Evolutionary conservation across 2,329 filamentous ascomycete species (phyloP), one percentile per base, ranked within the genome.

Genomic region (Clonostachys byssicola): DNA sequence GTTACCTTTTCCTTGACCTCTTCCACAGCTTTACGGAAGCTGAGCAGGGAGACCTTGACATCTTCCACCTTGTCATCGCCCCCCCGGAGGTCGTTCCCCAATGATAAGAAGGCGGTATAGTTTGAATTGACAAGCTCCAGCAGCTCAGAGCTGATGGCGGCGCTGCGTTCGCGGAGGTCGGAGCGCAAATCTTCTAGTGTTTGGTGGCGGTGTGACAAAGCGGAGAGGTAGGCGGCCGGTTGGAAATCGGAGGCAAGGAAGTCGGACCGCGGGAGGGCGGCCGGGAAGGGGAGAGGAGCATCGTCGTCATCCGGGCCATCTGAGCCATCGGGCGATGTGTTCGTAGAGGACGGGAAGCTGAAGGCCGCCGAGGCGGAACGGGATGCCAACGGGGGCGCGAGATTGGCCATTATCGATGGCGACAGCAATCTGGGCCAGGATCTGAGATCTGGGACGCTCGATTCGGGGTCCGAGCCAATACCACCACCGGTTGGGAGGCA

Each of bases 81-180:
- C 4, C 92, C 92, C 46, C 83, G 81, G 40, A 99, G 71, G 56
- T 90, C 88, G 42, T 80, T 83, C 0, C 94, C 95, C 0, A 99
- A 71, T 1, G 85, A 85, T 5, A 99, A 68, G 57, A 99, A 99
- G 48, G 92, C 88, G 43, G 90, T 86, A 64, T 99, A 97, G 67
- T 99, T 95, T 45, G 86, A 81, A 62, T 99, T 99, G 54, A 99
- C 94, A 8, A 99, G 81, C 68, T 96, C 92, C 16, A 99, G 77
- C 4, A 99, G 77, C 70, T 99, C 94, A 52, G 86, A 82, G 59
- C 85, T 88, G 51, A 99, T 85, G 17, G 86, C 78, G 56, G 88
- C 81, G 55, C 85, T 89, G 45, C 95, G 80, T 49, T 91, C 82
- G 41, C 92, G 85, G 14, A 99, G 76, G 60, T 99, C 95, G 6